Evolutionary conservation across 192 early-diverging fungal species (phyloP), one percentile per base, ranked within the genome.

Genomic region (Linnemannia schmuckeri): DNA sequence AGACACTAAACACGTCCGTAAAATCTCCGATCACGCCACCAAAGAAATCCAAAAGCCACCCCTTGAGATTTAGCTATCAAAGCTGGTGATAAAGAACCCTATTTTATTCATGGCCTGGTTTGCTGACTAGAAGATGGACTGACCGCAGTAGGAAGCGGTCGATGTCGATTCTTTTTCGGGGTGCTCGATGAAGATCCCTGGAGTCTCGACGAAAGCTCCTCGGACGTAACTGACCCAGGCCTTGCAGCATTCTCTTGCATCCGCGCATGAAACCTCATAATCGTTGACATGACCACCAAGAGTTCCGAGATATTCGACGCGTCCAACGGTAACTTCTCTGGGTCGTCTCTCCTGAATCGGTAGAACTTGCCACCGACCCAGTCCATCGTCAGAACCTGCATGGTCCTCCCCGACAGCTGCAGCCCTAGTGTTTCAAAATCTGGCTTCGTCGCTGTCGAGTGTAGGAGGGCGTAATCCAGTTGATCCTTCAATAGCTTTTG

Each of bases 351-450:
- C 12, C 61, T 66, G 13, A 66, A 66, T 12, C 61, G 61, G 30
- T 66, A 66, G 61, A 66, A 66, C 13, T 66, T 66, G 3, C 61
- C 61, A n/a, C 30, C 61, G 24, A 66, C 61, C 61, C 61, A 66
- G 3, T 66, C 61, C 61, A 33, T 33, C 30, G 30, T 66, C 30
- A 27, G 13, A 3, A 66, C 27, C 30, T 66, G 30, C 61, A 66
- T 66, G 10, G 61, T 66, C 30, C 61, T 66, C 13, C 61, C 30
- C 12, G 61, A 66, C 27, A 66, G 61, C 61, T 33, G 61, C 30
- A 66, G 61, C 4, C 61, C 55, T 33, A 66, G 30, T 66, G 10
- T 66, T 12, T 66, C 61, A 33, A 66, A 66, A 15, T 66, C 61
- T 4, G 27, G 0, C 61, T 66, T 66, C 3, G 61, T 13, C 30